Conservation (phyloP, 2,329 filamentous ascomycete genomes). For the Ploettnerulaceae sp. region DNA sequence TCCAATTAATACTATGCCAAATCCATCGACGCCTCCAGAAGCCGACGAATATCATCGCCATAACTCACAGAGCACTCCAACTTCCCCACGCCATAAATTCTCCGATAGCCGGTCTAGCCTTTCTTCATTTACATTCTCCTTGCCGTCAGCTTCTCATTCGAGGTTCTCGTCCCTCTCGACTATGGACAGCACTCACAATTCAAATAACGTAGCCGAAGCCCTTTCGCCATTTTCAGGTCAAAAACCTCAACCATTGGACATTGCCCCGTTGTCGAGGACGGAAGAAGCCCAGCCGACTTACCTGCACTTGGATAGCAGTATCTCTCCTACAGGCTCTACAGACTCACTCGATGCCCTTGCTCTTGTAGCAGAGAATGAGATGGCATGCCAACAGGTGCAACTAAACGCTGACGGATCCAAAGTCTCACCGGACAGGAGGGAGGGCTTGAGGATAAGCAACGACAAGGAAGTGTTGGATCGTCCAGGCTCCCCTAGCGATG, state of each 20-base stretch:
- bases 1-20: constrained; percentile 29
- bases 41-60: constrained; percentile 19
- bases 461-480: constrained; percentile 10
- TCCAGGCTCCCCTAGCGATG: constrained; percentile 33
- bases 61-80: constrained; percentile 24
- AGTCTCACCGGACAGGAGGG: background rate
- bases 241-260: constrained; percentile 8
- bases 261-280: background rate
- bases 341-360: constrained; percentile 26
- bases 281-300: background rate
- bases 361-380: constrained; percentile 24
- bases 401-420: constrained; percentile 1
- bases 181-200: constrained; percentile 20
- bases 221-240: constrained; percentile 4
- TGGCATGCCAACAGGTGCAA: constrained; percentile 10
- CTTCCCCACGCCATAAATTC: constrained; percentile 30
- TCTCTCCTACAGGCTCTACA: constrained; percentile 27
- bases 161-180: constrained; percentile 34
- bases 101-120: constrained; percentile 34
- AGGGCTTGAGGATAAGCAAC: background rate
- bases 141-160: constrained; percentile 31
- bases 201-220: constrained; percentile 11
- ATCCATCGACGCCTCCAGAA: constrained; percentile 15
- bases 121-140: constrained; percentile 33
- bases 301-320: constrained; percentile 4